Evolutionary conservation across 441 rosid species (phyloP), one percentile per base, ranked within the genome.

Genomic region (Populus trichocarpa): DNA sequence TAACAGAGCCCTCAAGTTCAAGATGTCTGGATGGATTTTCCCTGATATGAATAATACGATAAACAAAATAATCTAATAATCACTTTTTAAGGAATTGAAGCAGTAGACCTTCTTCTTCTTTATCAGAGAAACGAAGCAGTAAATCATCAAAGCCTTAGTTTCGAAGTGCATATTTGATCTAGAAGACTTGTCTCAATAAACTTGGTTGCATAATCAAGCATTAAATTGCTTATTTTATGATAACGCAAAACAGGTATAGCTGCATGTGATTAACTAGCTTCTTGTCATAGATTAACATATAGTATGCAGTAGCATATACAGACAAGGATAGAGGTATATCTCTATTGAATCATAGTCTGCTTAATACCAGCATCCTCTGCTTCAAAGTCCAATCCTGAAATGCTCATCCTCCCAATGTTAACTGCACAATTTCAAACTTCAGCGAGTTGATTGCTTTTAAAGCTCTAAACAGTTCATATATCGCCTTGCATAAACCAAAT

Each of bases 401-500:
- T 87, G 83, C 79, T 88, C 99, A 95, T 93, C 74, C 67, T 82
- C 80, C 99, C 99, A 63, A 95, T 83, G 80, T 91, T 93, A 81
- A 95, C 98, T 95, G 94, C 91, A 86, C 46, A 63, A 57, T 70
- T 38, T 65, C 65, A 71, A 72, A 36, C 46, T 11, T 50, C 20
- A 36, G 53, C 38, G 33, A 75, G 73, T 23, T 46, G 30, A 40
- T 72, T 69, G 53, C n/a, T 64, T 36, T 59, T 35, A 25, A 73
- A 69, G 73, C 59, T 71, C 61, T 20, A 42, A 11, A 25, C 50
- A 23, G 23, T 33, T 57, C 2, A 64, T 18, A 12, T 38, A 53
- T 5, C 3, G 8, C n/a, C 61, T 53, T 5, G n/a, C n/a, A 3
- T 18, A 2, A 53, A 18, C 8, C 61, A 53, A 53, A 18, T 16